Evolutionary conservation across 2,329 filamentous ascomycete genomes (phyloP).

Genomic region (Fulvia fulva): DNA sequence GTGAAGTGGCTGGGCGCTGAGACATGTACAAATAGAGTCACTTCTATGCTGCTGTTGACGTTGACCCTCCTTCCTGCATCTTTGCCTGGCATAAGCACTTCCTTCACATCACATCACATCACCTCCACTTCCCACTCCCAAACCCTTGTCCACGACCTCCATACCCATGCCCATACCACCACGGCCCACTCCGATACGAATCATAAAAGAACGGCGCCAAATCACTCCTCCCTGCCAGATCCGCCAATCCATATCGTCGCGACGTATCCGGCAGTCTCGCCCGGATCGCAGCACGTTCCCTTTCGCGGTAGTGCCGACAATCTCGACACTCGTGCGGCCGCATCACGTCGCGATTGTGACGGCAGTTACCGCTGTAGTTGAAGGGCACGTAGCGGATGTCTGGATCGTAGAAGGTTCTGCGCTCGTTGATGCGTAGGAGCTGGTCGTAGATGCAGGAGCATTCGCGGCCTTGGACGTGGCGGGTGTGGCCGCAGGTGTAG

Average conservation of each 20-base stretch:
- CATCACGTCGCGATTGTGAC: slow-evolving; percentile 14
- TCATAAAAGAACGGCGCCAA: background rate
- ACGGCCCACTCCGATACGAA: background rate
- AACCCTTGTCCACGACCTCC: background rate
- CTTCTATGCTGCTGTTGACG: too few relatives aligned
- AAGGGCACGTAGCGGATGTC: slow-evolving; percentile 20
- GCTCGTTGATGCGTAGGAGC: slow-evolving; percentile 22
- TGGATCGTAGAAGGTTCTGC: slow-evolving; percentile 5
- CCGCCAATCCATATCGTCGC: background rate
- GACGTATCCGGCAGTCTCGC: background rate
- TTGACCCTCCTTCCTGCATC: too few relatives aligned
- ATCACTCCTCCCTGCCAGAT: background rate
- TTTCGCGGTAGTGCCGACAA: slow-evolving; percentile 10
- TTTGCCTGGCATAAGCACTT: too few relatives aligned
- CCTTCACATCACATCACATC: background rate
- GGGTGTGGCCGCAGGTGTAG: slow-evolving; percentile 25
- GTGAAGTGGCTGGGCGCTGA: too few relatives aligned
- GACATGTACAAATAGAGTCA: too few relatives aligned
- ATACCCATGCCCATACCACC: slow-evolving; percentile 1
- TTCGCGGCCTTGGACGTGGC: slow-evolving; percentile 21
- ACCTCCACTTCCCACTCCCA: background rate
- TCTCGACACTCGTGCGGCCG: slow-evolving; percentile 7
- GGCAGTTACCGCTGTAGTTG: slow-evolving; percentile 11
- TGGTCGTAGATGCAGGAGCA: slow-evolving; percentile 23
- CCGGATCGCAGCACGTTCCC: background rate